Evolutionary conservation across 2,329 filamentous ascomycete species (phyloP), one percentile per base, ranked within the genome.

Genomic region (Colletotrichum sp.): DNA sequence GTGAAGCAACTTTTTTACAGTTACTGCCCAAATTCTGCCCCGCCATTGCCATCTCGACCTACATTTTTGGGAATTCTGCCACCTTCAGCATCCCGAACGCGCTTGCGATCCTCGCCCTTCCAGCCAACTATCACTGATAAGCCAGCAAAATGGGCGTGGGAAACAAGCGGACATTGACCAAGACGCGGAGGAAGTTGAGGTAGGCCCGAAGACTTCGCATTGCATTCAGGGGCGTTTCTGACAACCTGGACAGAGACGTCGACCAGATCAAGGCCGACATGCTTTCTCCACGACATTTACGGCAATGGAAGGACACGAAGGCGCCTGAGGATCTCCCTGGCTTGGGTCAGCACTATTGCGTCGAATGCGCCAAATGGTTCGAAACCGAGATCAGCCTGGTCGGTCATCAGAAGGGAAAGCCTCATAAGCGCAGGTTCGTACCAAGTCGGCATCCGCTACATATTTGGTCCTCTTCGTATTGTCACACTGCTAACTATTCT

Each of bases 291-390:
- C 94, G 93, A 83, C 96, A 99, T 82, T 92, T 99, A 39, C 87
- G 92, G 63, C 92, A 95, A 78, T 96, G 93, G 89, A 94, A 96
- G 83, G 90, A 92, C 66, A 92, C 93, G 59, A 98, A 98, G 83
- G 92, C 94, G 7, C 87, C 91, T 26, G 96, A 99, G 83, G 97
- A 99, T 81, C 90, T 98, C 43, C 97, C 97, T 4, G 96, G 93
- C 0, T 89, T 98, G 65, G 97, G 97, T 30, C 90, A 92, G 80
- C 93, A 93, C 83, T 99, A 98, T 85, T 99, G 97, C 85, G 89
- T 94, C 18, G 95, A 98, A 85, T 99, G 97, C 85, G 94, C 97
- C 78, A 99, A 98, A 87, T 99, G 95, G 94, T 99, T 98, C 84
- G 96, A 99, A 84, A 94, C 93, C 66, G 94, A 97, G 79, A 85